Conservation (phyloP, 306 rosid species). For the Oxytropis ochrocephala region DNA sequence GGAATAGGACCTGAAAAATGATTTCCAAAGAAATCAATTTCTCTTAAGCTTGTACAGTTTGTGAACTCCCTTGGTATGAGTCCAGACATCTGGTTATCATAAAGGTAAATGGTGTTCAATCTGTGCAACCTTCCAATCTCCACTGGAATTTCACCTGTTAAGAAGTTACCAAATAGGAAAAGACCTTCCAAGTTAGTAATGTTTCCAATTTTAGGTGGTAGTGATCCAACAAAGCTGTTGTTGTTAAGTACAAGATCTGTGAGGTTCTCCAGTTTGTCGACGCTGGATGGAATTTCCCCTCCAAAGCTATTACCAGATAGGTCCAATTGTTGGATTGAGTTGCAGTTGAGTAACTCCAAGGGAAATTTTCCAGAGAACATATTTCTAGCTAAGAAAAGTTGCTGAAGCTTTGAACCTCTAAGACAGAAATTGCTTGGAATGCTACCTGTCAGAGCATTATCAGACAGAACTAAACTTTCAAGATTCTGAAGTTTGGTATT, state of each 20-base stretch:
- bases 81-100: constrained; percentile 88
- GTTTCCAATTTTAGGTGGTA: constrained; percentile 76
- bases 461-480: constrained; percentile 56
- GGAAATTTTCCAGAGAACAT: constrained; percentile 70
- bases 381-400: constrained; percentile 67
- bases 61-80: constrained; percentile 71
- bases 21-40: constrained; percentile 84
- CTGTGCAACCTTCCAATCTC: constrained; percentile 74
- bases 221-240: constrained; percentile 69
- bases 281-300: constrained; percentile 62
- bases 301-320: constrained; percentile 68
- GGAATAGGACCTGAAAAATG: constrained; percentile 80
- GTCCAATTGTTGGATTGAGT: constrained; percentile 76
- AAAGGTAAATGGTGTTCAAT: constrained; percentile 57
- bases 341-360: constrained; percentile 52
- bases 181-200: constrained; percentile 54
- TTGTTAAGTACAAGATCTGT: constrained; percentile 77
- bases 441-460: constrained; percentile 66
- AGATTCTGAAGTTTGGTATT: constrained; percentile 41
- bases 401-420: constrained; percentile 45
- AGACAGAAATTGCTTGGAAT: constrained; percentile 67
- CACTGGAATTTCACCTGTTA: constrained; percentile 60
- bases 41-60: constrained; percentile 65
- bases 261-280: constrained; percentile 52
- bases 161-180: constrained; percentile 60